Evolutionary conservation across 1,284 basidiomycete species (phyloP), one percentile per base, ranked within the genome.

Genomic region (Apiotrichum sp.): DNA sequence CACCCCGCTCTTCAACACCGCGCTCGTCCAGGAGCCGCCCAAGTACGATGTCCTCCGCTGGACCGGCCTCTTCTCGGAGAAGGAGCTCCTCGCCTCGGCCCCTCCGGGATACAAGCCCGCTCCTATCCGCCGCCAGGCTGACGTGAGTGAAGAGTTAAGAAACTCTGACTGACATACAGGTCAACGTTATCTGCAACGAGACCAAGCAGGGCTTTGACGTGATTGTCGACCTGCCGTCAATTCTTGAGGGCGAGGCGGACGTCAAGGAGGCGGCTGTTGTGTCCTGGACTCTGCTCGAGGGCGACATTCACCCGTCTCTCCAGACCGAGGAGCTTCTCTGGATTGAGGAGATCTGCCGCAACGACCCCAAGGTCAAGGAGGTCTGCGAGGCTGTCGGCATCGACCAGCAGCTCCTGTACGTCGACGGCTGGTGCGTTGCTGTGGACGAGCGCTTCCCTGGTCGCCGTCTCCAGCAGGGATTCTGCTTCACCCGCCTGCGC

Each of bases 401-500:
- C 42, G 62, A 70, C 57, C 69, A 72, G 38, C 60, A 71, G 50
- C 58, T 70, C 56, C 66, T 78, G 48, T 76, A 67, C 48, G 75
- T 76, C 22, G 78, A 78, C 56, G 71, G 77, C 44, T 79, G 79
- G 79, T 74, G 72, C 47, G 75, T 79, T 50, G 78, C 77, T 42
- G 67, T 71, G 64, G 78, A 80, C 62, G 69, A 76, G 60, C 73
- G 78, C 44, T 80, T 77, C 64, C 72, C 71, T 16, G 64, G 63
- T 38, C 58, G 64, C 35, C 58, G 75, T 36, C 59, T 78, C 29
- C 75, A 76, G 64, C 75, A 77, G 62, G 77, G 77, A 62, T 73
- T 79, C 62, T 55, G 77, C 47, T 80, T 76, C 55, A 70, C 73
- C 3, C 70, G 78, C 29, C 59, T 68, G 13, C 68, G 78, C 45